These are phyloP conservation scores for Globisporangium splendens DNA, from an alignment of 352 stramenopile genomes.

Conservation along the genomic window DNA sequence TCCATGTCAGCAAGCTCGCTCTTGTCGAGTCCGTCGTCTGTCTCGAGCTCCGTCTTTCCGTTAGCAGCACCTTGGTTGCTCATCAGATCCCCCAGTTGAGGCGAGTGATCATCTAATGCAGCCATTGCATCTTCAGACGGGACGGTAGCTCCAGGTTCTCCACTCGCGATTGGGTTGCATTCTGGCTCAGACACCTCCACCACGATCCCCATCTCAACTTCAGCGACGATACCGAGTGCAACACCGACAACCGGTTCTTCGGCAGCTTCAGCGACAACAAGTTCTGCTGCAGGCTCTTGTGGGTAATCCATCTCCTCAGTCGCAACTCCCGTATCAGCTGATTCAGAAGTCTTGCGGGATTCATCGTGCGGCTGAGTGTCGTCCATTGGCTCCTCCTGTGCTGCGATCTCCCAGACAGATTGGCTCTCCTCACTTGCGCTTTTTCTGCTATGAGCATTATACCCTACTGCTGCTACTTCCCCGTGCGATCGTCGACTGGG, in stretches of 20 bases:
- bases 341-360: background rate
- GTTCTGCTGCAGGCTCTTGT: conserved; percentile 2
- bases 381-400: background rate
- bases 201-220: conserved; percentile 35
- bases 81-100: background rate
- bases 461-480: background rate
- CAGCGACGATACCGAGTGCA: conserved; percentile 16
- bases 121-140: background rate
- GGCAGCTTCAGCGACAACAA: conserved; percentile 10
- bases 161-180: background rate
- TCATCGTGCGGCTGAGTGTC: background rate
- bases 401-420: conserved; percentile 14
- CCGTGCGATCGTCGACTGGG: background rate
- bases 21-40: conserved; percentile 3
- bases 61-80: background rate
- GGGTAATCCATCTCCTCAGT: background rate
- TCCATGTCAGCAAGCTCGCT: conserved; percentile 9
- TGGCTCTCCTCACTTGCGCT: conserved; percentile 4
- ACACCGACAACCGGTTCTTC: conserved; percentile 12
- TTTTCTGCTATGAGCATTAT: conserved; percentile 1
- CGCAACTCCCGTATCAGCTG: background rate
- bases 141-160: background rate
- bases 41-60: background rate
- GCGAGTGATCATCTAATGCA: background rate
- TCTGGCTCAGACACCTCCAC: conserved; percentile 22